Evolutionary conservation across 768 basidiomycete species (phyloP).

Genomic region (Panus rudis): DNA sequence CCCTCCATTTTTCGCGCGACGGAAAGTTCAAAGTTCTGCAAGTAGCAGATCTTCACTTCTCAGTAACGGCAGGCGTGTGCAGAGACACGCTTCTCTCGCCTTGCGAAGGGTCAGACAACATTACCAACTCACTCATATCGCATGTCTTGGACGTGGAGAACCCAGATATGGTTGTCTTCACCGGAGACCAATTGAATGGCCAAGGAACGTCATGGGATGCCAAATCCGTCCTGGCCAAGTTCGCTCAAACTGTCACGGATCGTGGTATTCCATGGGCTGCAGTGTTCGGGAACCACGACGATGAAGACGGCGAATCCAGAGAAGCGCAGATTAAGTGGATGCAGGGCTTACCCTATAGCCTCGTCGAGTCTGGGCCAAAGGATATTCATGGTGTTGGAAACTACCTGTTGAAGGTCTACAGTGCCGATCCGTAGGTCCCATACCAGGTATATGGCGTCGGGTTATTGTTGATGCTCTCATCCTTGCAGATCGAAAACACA

Average conservation of each 20-base stretch:
- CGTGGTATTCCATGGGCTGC: slow-evolving; percentile 83
- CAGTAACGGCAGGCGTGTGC: slow-evolving; percentile 72
- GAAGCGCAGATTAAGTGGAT: slow-evolving; percentile 63
- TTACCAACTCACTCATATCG: slow-evolving; percentile 68
- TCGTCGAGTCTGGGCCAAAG: slow-evolving; percentile 74
- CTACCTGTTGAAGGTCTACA: slow-evolving; percentile 79
- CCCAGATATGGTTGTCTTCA: slow-evolving; percentile 88
- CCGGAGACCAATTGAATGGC: slow-evolving; percentile 91
- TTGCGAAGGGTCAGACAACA: slow-evolving; percentile 63
- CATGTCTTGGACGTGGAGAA: slow-evolving; percentile 70
- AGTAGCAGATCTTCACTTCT: slow-evolving; percentile 92
- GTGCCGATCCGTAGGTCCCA: slow-evolving; percentile 69
- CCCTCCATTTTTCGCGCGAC: slow-evolving; percentile 73
- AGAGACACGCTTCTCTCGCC: slow-evolving; percentile 55
- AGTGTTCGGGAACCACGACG: slow-evolving; percentile 94
- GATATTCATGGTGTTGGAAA: slow-evolving; percentile 89
- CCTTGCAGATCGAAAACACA: slow-evolving; percentile 72
- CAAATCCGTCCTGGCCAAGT: slow-evolving; percentile 83
- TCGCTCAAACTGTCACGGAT: slow-evolving; percentile 68
- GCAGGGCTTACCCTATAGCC: slow-evolving; percentile 78
- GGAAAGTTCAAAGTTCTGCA: slow-evolving; percentile 88
- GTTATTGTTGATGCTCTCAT: neutral
- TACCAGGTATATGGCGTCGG: neutral
- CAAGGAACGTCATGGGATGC: slow-evolving; percentile 88
- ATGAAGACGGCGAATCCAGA: slow-evolving; percentile 57